Evolutionary conservation across 495 filamentous ascomycete genomes (phyloP).

Genomic region (Letharia columbiana): DNA sequence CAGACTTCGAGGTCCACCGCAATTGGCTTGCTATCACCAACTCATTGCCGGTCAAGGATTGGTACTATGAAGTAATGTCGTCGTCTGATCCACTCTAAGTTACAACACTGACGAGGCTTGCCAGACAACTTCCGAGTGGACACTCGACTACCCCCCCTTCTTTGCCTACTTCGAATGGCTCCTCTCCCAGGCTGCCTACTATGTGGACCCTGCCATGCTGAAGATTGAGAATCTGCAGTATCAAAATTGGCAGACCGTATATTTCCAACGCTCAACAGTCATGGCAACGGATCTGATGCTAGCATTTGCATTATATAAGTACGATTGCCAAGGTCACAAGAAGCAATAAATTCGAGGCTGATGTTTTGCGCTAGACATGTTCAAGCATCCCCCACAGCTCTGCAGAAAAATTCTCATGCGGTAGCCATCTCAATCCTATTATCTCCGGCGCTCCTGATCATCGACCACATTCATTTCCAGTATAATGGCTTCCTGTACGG

Average conservation of each 20-base stretch:
- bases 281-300: constrained; percentile 80
- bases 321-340: constrained; percentile 18
- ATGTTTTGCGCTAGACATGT: constrained; percentile 48
- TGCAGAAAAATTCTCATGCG: constrained; percentile 73
- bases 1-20: constrained; percentile 95
- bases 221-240: constrained; percentile 71
- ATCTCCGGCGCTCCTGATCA: constrained; percentile 88
- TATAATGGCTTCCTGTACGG: constrained; percentile 98
- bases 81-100: neutral
- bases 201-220: constrained; percentile 74
- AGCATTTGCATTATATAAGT: constrained; percentile 76
- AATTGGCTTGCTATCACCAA: constrained; percentile 96
- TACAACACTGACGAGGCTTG: constrained; percentile 9
- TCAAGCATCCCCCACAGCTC: constrained; percentile 50
- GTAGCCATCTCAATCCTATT: constrained; percentile 84
- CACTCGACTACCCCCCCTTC: constrained; percentile 95
- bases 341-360: neutral
- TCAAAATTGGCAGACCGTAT: constrained; percentile 83
- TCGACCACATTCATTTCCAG: constrained; percentile 98
- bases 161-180: constrained; percentile 96
- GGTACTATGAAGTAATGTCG: constrained; percentile 75
- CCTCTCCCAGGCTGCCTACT: constrained; percentile 70
- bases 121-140: constrained; percentile 94
- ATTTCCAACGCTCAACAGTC: constrained; percentile 84
- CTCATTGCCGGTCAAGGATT: constrained; percentile 76